Evolutionary conservation across 108 stramenopile genomes (phyloP).

Genomic region (Pseudonitzschia multistriata): DNA sequence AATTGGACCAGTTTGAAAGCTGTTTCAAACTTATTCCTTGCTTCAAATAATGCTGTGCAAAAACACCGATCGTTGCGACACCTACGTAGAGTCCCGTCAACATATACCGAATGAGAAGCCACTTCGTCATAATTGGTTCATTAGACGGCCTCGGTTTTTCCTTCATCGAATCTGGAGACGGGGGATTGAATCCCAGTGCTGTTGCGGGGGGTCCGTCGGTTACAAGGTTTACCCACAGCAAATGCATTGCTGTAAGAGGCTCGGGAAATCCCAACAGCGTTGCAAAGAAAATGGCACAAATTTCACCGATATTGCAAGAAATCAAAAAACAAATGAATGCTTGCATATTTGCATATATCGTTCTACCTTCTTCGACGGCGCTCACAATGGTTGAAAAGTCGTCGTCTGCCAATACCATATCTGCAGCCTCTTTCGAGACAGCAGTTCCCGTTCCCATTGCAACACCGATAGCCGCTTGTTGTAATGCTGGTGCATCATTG

Average conservation of each 20-base stretch:
- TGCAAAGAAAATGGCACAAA: conserved; percentile 90
- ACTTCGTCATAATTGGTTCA: conserved; percentile 94
- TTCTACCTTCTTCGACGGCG: conserved; percentile 96
- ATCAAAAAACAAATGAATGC: conserved; percentile 98
- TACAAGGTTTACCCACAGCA: conserved; percentile 98
- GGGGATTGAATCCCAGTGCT: conserved; percentile 97
- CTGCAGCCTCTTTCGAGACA: conserved; percentile 87
- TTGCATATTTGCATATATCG: conserved; percentile 98
- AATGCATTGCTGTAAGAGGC: conserved; percentile 96
- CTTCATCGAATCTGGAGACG: conserved; percentile 88
- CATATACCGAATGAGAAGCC: conserved; percentile 92
- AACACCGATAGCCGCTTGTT: conserved; percentile 91
- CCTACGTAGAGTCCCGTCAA: conserved; percentile 96
- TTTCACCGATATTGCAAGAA: conserved; percentile 97
- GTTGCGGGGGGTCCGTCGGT: conserved; percentile 99
- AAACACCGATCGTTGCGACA: conserved; percentile 91
- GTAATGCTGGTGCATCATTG: conserved; percentile 99
- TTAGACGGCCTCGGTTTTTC: conserved; percentile 85
- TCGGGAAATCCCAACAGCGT: conserved; percentile 93
- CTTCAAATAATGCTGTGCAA: conserved; percentile 85
- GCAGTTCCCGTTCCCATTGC: conserved; percentile 95
- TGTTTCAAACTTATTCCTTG: conserved; percentile 52
- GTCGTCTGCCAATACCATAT: conserved; percentile 97
- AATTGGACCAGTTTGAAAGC: conserved; percentile 54
- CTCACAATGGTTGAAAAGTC: conserved; percentile 97